A percentile compares a stretch with the other conserved stretches of the same genome.
Conservation (phyloP, 768 basidiomycete species). For the Lentinula sp. region DNA sequence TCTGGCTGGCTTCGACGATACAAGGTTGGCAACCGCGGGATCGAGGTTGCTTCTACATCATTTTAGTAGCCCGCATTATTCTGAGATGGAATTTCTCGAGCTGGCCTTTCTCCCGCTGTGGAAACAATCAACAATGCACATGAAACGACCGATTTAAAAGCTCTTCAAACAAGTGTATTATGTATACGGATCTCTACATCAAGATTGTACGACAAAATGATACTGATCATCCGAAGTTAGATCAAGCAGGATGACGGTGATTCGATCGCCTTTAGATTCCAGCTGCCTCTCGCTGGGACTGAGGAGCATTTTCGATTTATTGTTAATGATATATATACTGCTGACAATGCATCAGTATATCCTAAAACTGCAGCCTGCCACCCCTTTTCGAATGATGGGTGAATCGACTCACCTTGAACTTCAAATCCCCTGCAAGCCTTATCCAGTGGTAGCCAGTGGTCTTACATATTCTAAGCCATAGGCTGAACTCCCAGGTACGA, state of each 20-base stretch:
- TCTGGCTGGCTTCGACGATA: too few relatives aligned
- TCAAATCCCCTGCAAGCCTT: not conserved
- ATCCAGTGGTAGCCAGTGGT: too few relatives aligned
- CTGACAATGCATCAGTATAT: not conserved
- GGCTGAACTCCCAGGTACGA: too few relatives aligned
- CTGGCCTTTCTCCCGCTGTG: not conserved
- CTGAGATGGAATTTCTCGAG: not conserved
- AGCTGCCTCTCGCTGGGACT: not conserved
- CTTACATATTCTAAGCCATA: too few relatives aligned
- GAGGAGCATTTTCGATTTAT: not conserved
- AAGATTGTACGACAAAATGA: constrained; percentile 2
- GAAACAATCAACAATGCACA: not conserved
- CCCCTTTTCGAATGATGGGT: not conserved
- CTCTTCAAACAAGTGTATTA: not conserved
- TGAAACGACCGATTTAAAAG: not conserved
- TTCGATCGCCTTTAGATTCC: not conserved
- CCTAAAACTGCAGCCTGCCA: not conserved
- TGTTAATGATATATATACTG: not conserved
- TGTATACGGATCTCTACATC: not conserved
- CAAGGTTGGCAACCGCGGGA: too few relatives aligned
- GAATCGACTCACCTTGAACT: not conserved
- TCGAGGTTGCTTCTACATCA: not conserved
- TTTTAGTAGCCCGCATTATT: not conserved
- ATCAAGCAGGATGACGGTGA: not conserved
- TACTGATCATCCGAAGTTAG: not conserved